These are phyloP conservation scores for Boletellus ananas DNA, from an alignment of 768 basidiomycete species.

Conservation along the genomic window DNA sequence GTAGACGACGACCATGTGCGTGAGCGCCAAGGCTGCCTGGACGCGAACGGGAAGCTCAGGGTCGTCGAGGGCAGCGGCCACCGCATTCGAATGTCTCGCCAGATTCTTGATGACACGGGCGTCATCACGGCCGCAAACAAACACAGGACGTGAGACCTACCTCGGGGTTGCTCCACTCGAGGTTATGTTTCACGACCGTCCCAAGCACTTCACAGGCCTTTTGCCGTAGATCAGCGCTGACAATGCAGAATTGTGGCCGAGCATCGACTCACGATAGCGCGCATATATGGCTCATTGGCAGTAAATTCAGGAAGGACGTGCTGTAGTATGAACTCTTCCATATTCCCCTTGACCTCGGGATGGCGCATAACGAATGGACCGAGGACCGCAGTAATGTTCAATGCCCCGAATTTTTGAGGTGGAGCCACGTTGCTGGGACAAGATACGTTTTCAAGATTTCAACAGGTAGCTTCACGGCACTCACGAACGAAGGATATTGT, in stretches of 20 bases:
- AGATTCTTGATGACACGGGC: conserved; percentile 44
- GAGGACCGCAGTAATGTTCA: conserved; percentile 77
- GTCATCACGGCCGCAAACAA: background rate
- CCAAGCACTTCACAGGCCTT: conserved; percentile 82
- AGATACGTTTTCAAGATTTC: background rate
- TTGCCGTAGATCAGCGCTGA: background rate
- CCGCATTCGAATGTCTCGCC: conserved; percentile 57
- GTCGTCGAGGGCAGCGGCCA: conserved; percentile 70
- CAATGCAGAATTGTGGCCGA: background rate
- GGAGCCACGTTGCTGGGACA: conserved; percentile 45
- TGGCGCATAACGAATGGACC: conserved; percentile 81
- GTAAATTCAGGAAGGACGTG: conserved; percentile 74
- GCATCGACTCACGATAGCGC: conserved; percentile 60
- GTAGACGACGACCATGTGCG: conserved; percentile 65
- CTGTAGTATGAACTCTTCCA: conserved; percentile 74
- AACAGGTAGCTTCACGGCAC: conserved; percentile 21
- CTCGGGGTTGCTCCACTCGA: conserved; percentile 62
- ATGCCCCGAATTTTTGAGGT: conserved; percentile 75
- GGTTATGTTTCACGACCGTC: conserved; percentile 64
- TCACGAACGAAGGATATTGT: conserved; percentile 64
- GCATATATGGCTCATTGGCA: conserved; percentile 65
- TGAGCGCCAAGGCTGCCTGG: conserved; percentile 76
- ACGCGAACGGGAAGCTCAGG: conserved; percentile 79
- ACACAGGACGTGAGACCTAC: conserved; percentile 32
- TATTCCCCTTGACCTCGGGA: conserved; percentile 69